Percentiles rank a stretch among this genome's conserved stretches.
These are phyloP conservation scores for Plectranthus barbatus DNA, from an alignment of 257 asterid species.

Conservation along the genomic window DNA sequence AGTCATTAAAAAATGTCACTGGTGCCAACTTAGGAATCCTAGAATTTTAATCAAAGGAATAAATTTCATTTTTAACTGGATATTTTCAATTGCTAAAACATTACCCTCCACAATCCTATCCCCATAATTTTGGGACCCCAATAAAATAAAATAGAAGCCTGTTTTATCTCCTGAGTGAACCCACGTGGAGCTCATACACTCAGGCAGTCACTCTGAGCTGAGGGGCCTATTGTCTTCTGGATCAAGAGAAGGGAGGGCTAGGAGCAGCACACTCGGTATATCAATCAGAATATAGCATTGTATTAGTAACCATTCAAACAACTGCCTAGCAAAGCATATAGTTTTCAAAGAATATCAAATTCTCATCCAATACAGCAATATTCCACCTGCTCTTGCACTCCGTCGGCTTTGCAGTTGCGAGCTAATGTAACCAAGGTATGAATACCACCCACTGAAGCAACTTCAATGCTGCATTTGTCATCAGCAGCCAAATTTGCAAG, in stretches of 20 bases:
- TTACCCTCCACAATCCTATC: neutral
- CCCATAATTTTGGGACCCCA: neutral
- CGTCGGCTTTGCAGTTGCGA: slow-evolving; percentile 64
- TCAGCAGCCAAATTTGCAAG: slow-evolving; percentile 93
- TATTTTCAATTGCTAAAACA: neutral
- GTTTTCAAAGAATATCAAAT: neutral
- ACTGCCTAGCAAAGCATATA: neutral
- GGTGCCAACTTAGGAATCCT: neutral
- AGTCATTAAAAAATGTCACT: neutral
- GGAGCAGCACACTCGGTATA: neutral
- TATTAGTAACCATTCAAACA: neutral
- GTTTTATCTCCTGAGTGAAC: too few species aligned
- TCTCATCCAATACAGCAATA: neutral
- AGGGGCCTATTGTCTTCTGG: neutral
- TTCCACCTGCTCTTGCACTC: slow-evolving; percentile 88
- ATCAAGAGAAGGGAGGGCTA: too few species aligned
- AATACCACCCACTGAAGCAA: slow-evolving; percentile 70
- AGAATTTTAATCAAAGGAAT: neutral
- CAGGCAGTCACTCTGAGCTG: neutral
- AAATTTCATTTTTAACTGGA: neutral
- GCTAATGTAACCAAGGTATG: slow-evolving; percentile 69
- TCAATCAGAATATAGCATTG: neutral
- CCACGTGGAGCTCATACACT: too few species aligned
- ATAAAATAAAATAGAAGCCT: too few species aligned
- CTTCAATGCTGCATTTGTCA: slow-evolving; percentile 83